A percentile compares a stretch with the other conserved stretches of the same genome.
phyloP scores from a whole-genome alignment of 495 filamentous ascomycete genomes.

The Talaromyces liani region DNA sequence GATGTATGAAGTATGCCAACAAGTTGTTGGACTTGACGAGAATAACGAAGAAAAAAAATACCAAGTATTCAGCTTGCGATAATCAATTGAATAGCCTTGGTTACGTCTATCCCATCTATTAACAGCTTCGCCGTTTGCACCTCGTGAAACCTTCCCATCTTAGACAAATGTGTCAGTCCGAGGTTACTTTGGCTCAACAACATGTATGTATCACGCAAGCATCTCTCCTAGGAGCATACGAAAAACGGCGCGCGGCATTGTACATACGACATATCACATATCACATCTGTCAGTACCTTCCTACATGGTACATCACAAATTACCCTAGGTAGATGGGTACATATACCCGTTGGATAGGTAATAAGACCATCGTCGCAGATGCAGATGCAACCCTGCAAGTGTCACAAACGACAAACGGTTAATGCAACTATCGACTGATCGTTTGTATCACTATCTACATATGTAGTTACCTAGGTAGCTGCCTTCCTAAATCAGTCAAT shows the following conservation, averaged over 20 bases:
- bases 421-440: background rate
- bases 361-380: background rate
- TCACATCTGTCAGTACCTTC: background rate
- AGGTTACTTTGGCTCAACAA: background rate
- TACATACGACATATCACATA: background rate
- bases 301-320: background rate
- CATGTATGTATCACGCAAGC: background rate
- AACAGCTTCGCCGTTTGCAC: too few relatives aligned
- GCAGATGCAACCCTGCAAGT: background rate
- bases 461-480: background rate
- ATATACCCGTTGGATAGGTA: background rate
- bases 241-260: background rate
- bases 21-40: background rate
- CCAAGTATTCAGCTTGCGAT: too few relatives aligned
- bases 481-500: background rate
- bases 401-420: background rate
- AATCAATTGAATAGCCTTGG: too few relatives aligned
- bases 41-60: too few relatives aligned
- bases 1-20: background rate
- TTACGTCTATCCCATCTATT: too few relatives aligned
- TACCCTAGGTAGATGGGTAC: background rate
- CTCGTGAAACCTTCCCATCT: too few relatives aligned
- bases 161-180: background rate
- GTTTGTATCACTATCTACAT: background rate
- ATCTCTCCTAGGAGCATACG: background rate